Percentiles rank a stretch among this genome's conserved stretches.
Evolutionary conservation across 768 basidiomycete species (phyloP).

Genomic region (Pleurotus platypus): DNA sequence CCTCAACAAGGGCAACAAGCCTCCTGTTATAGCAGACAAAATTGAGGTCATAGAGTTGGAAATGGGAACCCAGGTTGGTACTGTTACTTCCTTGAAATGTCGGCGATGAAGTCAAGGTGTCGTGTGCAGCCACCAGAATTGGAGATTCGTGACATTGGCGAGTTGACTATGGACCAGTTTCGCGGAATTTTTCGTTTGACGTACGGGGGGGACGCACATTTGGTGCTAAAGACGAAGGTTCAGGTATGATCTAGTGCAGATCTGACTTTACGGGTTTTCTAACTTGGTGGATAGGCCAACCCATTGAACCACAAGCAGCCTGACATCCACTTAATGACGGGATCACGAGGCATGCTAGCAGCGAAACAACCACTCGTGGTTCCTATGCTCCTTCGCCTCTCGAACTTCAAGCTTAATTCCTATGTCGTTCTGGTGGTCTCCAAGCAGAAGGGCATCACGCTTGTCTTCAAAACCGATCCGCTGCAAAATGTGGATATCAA

Average conservation of each 20-base stretch:
- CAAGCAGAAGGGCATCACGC: constrained; percentile 95
- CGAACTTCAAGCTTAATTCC: constrained; percentile 90
- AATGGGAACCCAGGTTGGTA: constrained; percentile 90
- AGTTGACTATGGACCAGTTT: constrained; percentile 93
- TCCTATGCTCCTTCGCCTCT: constrained; percentile 95
- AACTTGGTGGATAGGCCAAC: constrained; percentile 63
- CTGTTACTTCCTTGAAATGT: background rate
- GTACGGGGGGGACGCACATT: constrained; percentile 91
- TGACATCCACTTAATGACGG: constrained; percentile 82
- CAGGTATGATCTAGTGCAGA: constrained; percentile 52
- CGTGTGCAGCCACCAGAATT: constrained; percentile 85
- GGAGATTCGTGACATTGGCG: constrained; percentile 96
- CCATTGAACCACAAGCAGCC: constrained; percentile 91
- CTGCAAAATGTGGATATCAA: constrained; percentile 97
- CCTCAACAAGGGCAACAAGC: constrained; percentile 96
- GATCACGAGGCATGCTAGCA: constrained; percentile 84
- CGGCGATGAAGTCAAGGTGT: background rate
- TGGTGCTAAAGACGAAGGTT: constrained; percentile 85
- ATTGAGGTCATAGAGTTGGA: constrained; percentile 99
- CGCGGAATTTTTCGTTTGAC: constrained; percentile 94
- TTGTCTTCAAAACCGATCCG: constrained; percentile 99
- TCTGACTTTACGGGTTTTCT: no score
- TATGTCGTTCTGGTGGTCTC: constrained; percentile 98
- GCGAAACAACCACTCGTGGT: constrained; percentile 95
- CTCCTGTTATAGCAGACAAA: constrained; percentile 93